A percentile compares a stretch with the other conserved stretches of the same genome.
These are phyloP conservation scores for Penicillium simplicissimum DNA, from an alignment of 495 filamentous ascomycete species.

Conservation along the genomic window DNA sequence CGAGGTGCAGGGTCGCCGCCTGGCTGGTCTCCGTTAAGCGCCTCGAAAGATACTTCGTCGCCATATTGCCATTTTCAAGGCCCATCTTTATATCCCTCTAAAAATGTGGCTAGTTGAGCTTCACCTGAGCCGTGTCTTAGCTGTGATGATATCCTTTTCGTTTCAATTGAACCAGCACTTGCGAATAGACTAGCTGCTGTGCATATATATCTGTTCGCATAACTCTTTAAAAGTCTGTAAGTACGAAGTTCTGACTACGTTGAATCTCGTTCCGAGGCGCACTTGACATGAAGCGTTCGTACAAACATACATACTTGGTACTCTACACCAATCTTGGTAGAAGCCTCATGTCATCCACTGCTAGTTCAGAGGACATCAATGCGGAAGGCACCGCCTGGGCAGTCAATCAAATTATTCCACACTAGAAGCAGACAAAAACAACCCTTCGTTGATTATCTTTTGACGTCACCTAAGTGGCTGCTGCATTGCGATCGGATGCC, in stretches of 20 bases:
- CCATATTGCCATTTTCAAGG: not conserved
- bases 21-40: constrained; percentile 73
- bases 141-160: constrained; percentile 21
- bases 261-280: no score
- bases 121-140: constrained; percentile 25
- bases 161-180: constrained; percentile 8
- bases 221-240: not conserved
- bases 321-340: not conserved
- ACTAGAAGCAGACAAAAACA: not conserved
- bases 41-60: not conserved
- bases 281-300: not conserved
- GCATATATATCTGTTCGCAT: not conserved
- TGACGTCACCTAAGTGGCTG: constrained; percentile 32
- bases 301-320: not conserved
- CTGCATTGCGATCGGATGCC: constrained; percentile 14
- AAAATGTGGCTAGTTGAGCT: not conserved
- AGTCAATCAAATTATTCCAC: not conserved
- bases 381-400: no score
- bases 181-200: not conserved
- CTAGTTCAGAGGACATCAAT: not conserved
- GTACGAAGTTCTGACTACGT: not conserved
- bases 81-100: not conserved
- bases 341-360: not conserved
- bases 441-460: constrained; percentile 17
- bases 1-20: constrained; percentile 84